Base-by-base conservation (phyloP, 768 basidiomycete species). In the Phlebiopsis gigantea region DNA sequence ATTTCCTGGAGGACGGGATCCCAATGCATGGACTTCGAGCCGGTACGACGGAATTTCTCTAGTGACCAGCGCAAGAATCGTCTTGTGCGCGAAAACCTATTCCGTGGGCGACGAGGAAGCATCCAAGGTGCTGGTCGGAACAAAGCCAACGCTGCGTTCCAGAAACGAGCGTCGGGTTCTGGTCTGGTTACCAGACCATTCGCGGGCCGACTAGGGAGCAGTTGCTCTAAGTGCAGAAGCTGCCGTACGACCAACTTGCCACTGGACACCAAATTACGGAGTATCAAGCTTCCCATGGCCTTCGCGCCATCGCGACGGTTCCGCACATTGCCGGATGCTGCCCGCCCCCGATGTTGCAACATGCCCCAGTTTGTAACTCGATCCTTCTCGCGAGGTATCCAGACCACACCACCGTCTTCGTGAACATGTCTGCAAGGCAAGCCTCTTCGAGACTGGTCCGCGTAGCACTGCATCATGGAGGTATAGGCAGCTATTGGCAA, bases 401-500 rank as follows among this genome's bases (percentile, higher is more conserved):
- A 66, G 10, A 28, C 29, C 8, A 30, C 21, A 19, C 45, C 14
- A 28, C 21, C 46, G 44, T 22, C 26, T 49, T 44, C 52, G 31
- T 21, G 46, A 50, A 56, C 60, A 28, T 57, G 22, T 14, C 59
- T 57, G 44, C 60, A 45, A 61, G 58, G 46, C 44, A 61, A 56
- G 46, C 57, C 69, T 60, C 66, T 67, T 44, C 64, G 67, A n/a
- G 75, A 76, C 65, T 81, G 77, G 3, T 66, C 62, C 0, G 72
- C 77, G 59, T 87, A 90, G 29, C 80, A 72, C 46, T 82, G 75
- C 55, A 93, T 66, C 83, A 91, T 88, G 48, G 79, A 71, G 1
- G 87, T 91, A 66, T 89, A 92, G 1, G 86, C 82, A 8, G 83
- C 75, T 2, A 84, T 70, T 7, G 84, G 80, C 19, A 92, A 69